Evolutionary conservation across 148 eudicot genomes (phyloP).

Genomic region (Bassia scoparia): DNA sequence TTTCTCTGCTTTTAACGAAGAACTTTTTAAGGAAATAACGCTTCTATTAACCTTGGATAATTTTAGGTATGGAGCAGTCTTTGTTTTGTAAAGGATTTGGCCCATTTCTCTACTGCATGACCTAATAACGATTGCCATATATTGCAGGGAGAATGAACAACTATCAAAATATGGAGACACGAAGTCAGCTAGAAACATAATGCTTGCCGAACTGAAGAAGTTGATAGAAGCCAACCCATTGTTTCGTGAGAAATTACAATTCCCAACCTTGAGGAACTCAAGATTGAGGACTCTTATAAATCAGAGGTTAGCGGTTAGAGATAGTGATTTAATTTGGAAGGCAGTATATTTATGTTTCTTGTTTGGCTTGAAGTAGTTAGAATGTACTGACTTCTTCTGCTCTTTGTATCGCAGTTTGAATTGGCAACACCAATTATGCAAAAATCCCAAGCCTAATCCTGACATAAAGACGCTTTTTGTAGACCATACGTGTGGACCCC

Average conservation of each 20-base stretch:
- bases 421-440: constrained; percentile 97
- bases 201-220: constrained; percentile 80
- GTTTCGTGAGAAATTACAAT: constrained; percentile 78
- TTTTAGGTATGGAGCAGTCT: constrained; percentile 47
- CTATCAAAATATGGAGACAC: constrained; percentile 88
- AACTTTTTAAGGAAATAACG: constrained; percentile 76
- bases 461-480: constrained; percentile 90
- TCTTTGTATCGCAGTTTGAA: constrained; percentile 56
- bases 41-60: constrained; percentile 68
- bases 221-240: constrained; percentile 90
- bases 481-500: constrained; percentile 88
- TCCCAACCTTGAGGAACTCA: constrained; percentile 66
- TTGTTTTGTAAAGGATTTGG: not conserved
- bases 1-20: constrained; percentile 78
- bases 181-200: constrained; percentile 78
- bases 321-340: not conserved
- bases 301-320: constrained; percentile 51
- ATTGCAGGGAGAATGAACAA: constrained; percentile 77
- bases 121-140: not conserved
- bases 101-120: not conserved
- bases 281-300: constrained; percentile 77
- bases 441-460: constrained; percentile 82
- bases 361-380: not conserved
- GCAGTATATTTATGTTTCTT: not conserved
- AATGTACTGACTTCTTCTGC: constrained; percentile 18